phyloP scores from a whole-genome alignment of 1,139 yeast species.

The Wickerhamiella infanticola region DNA sequence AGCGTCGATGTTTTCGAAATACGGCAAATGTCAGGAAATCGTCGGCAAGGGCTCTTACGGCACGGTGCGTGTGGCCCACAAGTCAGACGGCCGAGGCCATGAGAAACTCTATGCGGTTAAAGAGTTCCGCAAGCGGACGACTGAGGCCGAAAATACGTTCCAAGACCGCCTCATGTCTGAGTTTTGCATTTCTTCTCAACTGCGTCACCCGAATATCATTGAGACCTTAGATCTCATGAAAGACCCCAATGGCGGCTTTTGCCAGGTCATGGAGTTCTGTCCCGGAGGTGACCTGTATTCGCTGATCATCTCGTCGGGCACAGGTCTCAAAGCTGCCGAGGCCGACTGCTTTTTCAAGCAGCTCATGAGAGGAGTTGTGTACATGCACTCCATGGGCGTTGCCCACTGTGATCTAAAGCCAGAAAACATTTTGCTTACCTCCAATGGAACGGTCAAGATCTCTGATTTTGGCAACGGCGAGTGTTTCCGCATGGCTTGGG shows the following conservation, averaged over 20 bases:
- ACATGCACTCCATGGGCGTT: conserved; percentile 96
- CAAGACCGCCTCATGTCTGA: conserved; percentile 66
- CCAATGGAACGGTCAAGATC: conserved; percentile 66
- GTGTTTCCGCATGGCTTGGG: conserved; percentile 97
- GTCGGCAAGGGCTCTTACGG: conserved; percentile 82
- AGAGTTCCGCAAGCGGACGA: conserved; percentile 46
- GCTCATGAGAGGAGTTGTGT: conserved; percentile 74
- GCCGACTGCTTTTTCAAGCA: conserved; percentile 96
- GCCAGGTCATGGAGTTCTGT: conserved; percentile 95
- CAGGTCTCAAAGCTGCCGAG: conserved; percentile 59
- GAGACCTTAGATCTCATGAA: conserved; percentile 74
- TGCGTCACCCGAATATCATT: conserved; percentile 68
- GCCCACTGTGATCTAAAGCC: conserved; percentile 93
- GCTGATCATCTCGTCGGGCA: conserved; percentile 68
- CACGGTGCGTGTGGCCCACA: conserved; percentile 56
- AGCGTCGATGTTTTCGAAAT: conserved; percentile 42
- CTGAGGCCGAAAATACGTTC: conserved; percentile 44
- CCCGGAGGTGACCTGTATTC: conserved; percentile 91
- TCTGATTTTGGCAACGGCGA: conserved; percentile 95
- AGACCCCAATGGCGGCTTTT: conserved; percentile 84
- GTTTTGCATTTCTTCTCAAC: conserved; percentile 69
- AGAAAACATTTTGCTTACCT: conserved; percentile 71
- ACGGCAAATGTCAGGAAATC: conserved; percentile 67
- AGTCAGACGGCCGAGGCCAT: conserved; percentile 21
- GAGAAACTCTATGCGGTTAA: conserved; percentile 65